Evolutionary conservation across 805 yeast genomes (phyloP), one percentile per base, ranked within the genome.

Genomic region (Kodamaea lidongshanica): DNA sequence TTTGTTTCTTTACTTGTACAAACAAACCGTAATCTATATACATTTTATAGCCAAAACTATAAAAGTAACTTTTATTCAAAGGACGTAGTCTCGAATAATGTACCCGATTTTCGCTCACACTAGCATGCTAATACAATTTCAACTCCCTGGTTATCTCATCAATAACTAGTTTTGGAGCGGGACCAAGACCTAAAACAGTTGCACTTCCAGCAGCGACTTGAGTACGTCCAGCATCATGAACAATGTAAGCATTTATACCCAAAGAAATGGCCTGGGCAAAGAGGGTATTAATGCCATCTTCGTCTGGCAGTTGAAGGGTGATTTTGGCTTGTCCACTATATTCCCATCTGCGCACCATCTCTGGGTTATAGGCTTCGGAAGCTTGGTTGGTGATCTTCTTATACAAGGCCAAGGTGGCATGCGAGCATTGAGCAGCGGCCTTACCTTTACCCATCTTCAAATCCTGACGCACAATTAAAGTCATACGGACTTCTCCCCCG

Each of bases 141-240:
- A 89, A 65, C 15, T 70, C 78, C 10, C 84, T 79, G 1, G 97
- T 88, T 32, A 89, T 75, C 50, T 78, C 75, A 52, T 92, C 96
- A 37, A 89, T 55, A 0, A 79, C 76, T 0, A 68, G 44, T 41
- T 78, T 84, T 13, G 97, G 96, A 12, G 96, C 97, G 1, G 99
- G 99, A 0, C 99, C 99, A 16, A 92, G 53, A 1, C 97, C 98
- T n/a, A 92, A 59, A 1, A 92, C 97, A 0, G 98, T 92, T 2
- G 94, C 94, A 36, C 92, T 79, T 1, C 97, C 97, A 5, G 95
- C 82, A n/a, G 85, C 94, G 29, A 92, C 76, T 54, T 92, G 96
- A 1, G 98, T 89, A 45, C 96, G 72, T 3, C 98, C 98, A 15
- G 98, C 98, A 59, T 92, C 99, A 44, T 82, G 94, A 21, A 92